phyloP scores from a whole-genome alignment of 1,139 yeast genomes.

The Pichia sp. region DNA sequence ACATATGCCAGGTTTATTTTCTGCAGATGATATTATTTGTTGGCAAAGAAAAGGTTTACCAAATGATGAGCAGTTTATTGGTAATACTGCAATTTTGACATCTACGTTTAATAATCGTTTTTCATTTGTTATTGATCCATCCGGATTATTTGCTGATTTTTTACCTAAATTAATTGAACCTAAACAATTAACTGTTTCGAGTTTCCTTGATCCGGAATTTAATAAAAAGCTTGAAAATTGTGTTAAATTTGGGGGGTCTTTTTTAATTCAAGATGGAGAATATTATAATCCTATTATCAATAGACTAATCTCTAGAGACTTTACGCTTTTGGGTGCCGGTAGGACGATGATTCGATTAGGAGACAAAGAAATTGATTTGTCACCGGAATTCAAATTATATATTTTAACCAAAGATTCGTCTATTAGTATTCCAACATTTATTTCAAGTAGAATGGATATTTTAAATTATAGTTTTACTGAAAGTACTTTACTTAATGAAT shows the following conservation, averaged over 20 bases:
- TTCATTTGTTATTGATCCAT: slow-evolving; percentile 73
- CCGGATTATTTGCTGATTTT: slow-evolving; percentile 41
- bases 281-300: slow-evolving; percentile 67
- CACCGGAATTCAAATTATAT: slow-evolving; percentile 55
- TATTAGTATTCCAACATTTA: slow-evolving; percentile 43
- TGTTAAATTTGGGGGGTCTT: slow-evolving; percentile 71
- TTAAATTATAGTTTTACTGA: slow-evolving; percentile 70
- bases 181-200: slow-evolving; percentile 47
- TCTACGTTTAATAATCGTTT: slow-evolving; percentile 30
- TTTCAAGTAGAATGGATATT: slow-evolving; percentile 54
- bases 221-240: slow-evolving; percentile 71
- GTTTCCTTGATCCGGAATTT: slow-evolving; percentile 69
- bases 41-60: slow-evolving; percentile 55
- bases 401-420: slow-evolving; percentile 58
- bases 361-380: slow-evolving; percentile 57
- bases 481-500: slow-evolving; percentile 57
- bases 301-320: slow-evolving; percentile 55
- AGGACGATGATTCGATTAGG: slow-evolving; percentile 58
- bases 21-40: slow-evolving; percentile 35
- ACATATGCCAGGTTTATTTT: slow-evolving; percentile 35
- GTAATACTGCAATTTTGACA: slow-evolving; percentile 54
- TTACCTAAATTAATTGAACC: slow-evolving; percentile 32
- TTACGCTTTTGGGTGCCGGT: slow-evolving; percentile 69
- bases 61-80: slow-evolving; percentile 53
- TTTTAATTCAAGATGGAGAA: slow-evolving; percentile 75